Evolutionary conservation across 2,329 filamentous ascomycete species (phyloP), one percentile per base, ranked within the genome.

Genomic region (Ophiosphaerella herpotricha): DNA sequence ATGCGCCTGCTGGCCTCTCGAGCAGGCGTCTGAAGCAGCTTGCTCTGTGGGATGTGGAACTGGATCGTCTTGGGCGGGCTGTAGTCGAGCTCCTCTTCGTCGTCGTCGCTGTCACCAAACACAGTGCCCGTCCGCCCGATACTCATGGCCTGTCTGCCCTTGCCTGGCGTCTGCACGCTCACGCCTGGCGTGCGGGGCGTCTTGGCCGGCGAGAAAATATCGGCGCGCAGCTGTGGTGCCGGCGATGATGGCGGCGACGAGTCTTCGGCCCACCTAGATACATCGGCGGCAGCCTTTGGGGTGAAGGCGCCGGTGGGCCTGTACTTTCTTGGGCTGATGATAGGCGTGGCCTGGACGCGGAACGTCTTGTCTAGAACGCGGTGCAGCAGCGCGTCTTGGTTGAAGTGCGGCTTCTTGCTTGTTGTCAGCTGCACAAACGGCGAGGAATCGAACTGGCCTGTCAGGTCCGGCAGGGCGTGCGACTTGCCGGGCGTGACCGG

Each of bases 341-440:
- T 86, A 0, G 94, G 94, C 8, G 94, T 99, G 5, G 93, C 91
- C 73, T 95, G 90, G 21, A 99, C 82, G 29, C 93, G 90, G 77
- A 96, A 99, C 50, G 89, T 97, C 75, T 95, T 97, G 78, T 97
- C 92, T 5, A 96, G 84, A n/a, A 97, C 81, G 50, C 89, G 89
- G 72, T 97, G 93, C 35, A 99, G 82, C 7, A 97, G 80, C 2
- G 90, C 89, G 67, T 97, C 91, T 52, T 85, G 83, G 63, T 75
- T 77, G 71, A 48, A 26, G 23, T 55, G 46, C 1, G 55, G 41
- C 39, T 57, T 64, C 75, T 67, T 68, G 7, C 61, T 53, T 2
- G 68, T 63, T 1, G 66, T 71, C 16, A 71, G 70, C 73, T 63
- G 77, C 72, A 66, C 79, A 75, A 74, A 84, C 59, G 67, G 85